A percentile compares a stretch with the other conserved stretches of the same genome.
These are phyloP conservation scores for Pestalotiopsis fici DNA, from an alignment of 2,329 filamentous ascomycete genomes.

Conservation along the genomic window DNA sequence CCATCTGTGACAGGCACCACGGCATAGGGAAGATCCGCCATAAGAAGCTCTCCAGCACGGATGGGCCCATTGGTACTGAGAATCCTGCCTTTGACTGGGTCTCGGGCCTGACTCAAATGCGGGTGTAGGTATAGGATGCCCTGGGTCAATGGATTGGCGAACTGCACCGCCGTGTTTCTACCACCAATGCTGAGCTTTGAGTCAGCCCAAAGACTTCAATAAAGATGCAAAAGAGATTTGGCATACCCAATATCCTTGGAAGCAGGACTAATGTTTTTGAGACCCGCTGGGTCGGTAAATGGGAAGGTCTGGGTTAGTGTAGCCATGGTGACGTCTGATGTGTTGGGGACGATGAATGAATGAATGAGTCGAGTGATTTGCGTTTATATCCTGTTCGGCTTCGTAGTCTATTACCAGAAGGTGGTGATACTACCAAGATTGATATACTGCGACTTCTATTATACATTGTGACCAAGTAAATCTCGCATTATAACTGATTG, in stretches of 20 bases:
- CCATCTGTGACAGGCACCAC: neutral
- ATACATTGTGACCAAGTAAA: neutral
- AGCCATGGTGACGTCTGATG: neutral
- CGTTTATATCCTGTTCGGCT: neutral
- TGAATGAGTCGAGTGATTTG: neutral
- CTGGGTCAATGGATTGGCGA: neutral
- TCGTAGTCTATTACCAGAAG: neutral
- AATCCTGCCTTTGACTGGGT: neutral
- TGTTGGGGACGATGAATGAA: neutral
- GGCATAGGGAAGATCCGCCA: neutral
- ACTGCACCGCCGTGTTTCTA: neutral
- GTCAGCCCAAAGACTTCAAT: neutral
- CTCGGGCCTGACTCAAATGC: neutral
- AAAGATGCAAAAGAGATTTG: neutral
- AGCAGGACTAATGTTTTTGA: neutral
- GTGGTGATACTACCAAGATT: neutral
- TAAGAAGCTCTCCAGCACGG: neutral
- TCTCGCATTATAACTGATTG: neutral
- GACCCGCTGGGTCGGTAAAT: neutral
- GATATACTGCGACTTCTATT: neutral
- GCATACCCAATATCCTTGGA: neutral
- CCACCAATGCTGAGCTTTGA: rapidly evolving
- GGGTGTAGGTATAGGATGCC: neutral
- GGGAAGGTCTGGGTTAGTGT: neutral
- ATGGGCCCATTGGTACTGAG: neutral